Evolutionary conservation across 148 eudicot genomes (phyloP), one percentile per base, ranked within the genome.

Genomic region (Rheum nobile): DNA sequence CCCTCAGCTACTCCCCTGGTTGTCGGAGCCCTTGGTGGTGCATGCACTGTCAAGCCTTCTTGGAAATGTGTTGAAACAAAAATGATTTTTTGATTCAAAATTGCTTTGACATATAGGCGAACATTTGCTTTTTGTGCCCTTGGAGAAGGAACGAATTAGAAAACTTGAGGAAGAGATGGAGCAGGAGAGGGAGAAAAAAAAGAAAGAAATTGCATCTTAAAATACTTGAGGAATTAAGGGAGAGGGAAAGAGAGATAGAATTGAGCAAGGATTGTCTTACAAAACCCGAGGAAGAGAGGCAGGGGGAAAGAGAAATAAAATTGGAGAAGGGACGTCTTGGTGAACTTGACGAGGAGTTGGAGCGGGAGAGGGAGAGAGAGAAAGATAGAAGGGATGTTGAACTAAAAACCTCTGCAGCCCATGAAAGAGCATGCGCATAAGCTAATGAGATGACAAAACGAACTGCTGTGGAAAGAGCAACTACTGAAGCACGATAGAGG

Each of bases 351-450:
- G 80, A 74, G 42, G 85, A 88, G 89, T 82, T 81, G 84, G 85
- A 83, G 81, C 74, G 84, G 43, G 97, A 92, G 75, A 83, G 81
- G 84, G 91, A 88, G 82, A 93, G 89, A 71, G 90, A 84, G 80
- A 79, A 75, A 77, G 96, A 78, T 38, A 88, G 96, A 82, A 96
- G 89, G 79, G 98, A 91, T 78, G 96, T 88, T 46, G 96, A 94
- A 80, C 84, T 97, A 82, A 91, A 88, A 43, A 83, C 82, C 67
- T 85, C 76, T 69, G 98, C 93, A 86, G 96, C 91, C 48, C 90
- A 93, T 39, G 93, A 88, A 82, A 88, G 86, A 84, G 90, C 89
- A 75, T 88, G 87, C 48, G 76, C 80, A 79, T 95, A 89, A 72
- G 86, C 93, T 71, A 89, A 89, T 67, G 77, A 81, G 46, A 92